phyloP scores from a whole-genome alignment of 1,139 yeast genomes.

The Saccharomyces uvarum region DNA sequence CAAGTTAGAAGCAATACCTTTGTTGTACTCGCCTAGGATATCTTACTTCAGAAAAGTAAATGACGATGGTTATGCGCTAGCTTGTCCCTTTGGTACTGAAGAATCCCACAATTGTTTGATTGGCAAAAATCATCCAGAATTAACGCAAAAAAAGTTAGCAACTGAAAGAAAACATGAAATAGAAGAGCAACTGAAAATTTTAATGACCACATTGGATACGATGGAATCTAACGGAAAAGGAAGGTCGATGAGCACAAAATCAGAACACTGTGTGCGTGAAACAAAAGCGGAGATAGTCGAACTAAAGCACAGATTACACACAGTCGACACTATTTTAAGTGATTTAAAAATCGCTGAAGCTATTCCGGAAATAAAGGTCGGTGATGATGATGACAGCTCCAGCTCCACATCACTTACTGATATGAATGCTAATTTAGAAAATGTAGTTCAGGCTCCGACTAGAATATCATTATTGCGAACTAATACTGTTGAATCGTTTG shows the following conservation, averaged over 20 bases:
- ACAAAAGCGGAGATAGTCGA: slow-evolving; percentile 34
- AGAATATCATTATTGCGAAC: slow-evolving; percentile 12
- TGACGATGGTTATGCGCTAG: slow-evolving; percentile 43
- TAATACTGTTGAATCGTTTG: slow-evolving; percentile 28
- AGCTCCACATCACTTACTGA: neutral
- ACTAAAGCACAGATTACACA: slow-evolving; percentile 34
- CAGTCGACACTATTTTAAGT: slow-evolving; percentile 32
- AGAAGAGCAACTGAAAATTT: slow-evolving; percentile 32
- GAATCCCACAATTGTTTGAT: slow-evolving; percentile 59
- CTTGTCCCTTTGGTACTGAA: slow-evolving; percentile 63
- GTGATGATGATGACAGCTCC: slow-evolving; percentile 20
- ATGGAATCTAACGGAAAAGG: slow-evolving; percentile 4
- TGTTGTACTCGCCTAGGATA: slow-evolving; percentile 65
- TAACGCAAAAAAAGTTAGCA: slow-evolving; percentile 43
- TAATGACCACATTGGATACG: slow-evolving; percentile 7
- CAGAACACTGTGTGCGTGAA: slow-evolving; percentile 17
- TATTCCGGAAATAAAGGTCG: slow-evolving; percentile 26
- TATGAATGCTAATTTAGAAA: neutral
- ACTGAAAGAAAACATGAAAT: slow-evolving; percentile 38
- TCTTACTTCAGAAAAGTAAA: slow-evolving; percentile 66
- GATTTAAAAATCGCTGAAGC: slow-evolving; percentile 29
- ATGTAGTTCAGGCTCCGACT: neutral
- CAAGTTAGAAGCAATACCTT: slow-evolving; percentile 51
- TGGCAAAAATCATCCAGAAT: slow-evolving; percentile 49
- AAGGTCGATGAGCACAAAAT: slow-evolving; percentile 5